Conservation (phyloP, 768 basidiomycete species). For the Leccinellum albellum region DNA sequence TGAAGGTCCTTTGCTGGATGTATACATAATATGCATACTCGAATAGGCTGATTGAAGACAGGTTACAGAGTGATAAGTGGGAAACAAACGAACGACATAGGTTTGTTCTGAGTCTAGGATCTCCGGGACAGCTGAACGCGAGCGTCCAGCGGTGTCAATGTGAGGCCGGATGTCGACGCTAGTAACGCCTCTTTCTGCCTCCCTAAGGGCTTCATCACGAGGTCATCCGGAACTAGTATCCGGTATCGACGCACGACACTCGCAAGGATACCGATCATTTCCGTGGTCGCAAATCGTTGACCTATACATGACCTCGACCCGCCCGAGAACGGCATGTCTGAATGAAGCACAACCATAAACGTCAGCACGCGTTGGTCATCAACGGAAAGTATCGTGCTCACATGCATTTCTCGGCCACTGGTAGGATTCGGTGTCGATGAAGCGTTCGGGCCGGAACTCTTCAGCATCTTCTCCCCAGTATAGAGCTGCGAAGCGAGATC, state of each 20-base stretch:
- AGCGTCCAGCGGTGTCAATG: conserved; percentile 33
- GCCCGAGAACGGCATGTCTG: conserved; percentile 43
- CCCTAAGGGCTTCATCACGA: conserved; percentile 25
- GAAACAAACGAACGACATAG: background rate
- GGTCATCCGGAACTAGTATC: conserved; percentile 37
- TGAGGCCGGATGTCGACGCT: conserved; percentile 36
- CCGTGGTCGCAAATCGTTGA: conserved; percentile 44
- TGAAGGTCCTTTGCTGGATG: background rate
- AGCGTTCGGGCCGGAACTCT: conserved; percentile 48
- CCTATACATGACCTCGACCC: conserved; percentile 49
- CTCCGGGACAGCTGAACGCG: conserved; percentile 23
- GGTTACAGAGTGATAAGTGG: background rate
- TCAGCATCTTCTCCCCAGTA: conserved; percentile 46
- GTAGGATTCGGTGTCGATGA: conserved; percentile 47
- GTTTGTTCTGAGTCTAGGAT: background rate
- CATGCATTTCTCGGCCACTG: conserved; percentile 2
- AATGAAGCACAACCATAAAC: background rate
- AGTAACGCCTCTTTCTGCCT: conserved; percentile 34
- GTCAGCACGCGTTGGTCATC: background rate
- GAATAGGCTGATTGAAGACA: background rate
- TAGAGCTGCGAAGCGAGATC: conserved; percentile 30
- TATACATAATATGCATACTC: background rate
- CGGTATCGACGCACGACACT: conserved; percentile 40
- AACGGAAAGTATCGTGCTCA: conserved; percentile 11
- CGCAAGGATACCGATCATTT: conserved; percentile 42